Percentiles rank a stretch among this genome's conserved stretches.
Evolutionary conservation across 306 rosid genomes (phyloP).

Genomic region (Prunus mongolica): DNA sequence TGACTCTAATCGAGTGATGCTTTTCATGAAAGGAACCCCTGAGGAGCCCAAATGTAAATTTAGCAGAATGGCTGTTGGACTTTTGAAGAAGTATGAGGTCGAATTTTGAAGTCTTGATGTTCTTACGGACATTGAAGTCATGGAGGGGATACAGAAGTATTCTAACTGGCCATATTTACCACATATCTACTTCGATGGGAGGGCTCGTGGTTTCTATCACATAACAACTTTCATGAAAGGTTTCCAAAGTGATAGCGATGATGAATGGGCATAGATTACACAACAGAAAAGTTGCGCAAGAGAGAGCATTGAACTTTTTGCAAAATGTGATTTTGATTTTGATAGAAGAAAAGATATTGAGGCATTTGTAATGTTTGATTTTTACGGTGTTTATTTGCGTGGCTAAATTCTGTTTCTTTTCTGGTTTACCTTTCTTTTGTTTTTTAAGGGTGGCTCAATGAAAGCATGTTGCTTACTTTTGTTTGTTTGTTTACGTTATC

Average conservation of each 20-base stretch:
- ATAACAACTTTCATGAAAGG: too few species aligned
- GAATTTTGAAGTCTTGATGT: conserved; percentile 79
- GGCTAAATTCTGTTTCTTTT: too few species aligned
- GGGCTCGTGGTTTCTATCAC: too few species aligned
- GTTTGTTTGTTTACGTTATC: not conserved
- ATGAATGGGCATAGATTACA: too few species aligned
- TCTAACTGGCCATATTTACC: conserved; percentile 96
- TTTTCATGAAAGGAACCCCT: conserved; percentile 94
- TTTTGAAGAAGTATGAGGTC: conserved; percentile 71
- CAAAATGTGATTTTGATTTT: not conserved
- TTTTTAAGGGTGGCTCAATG: too few species aligned
- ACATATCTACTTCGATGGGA: conserved; percentile 84
- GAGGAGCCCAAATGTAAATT: conserved; percentile 84
- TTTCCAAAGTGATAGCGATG: too few species aligned
- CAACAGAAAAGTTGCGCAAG: not conserved
- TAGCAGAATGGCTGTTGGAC: conserved; percentile 68
- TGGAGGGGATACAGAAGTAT: conserved; percentile 74
- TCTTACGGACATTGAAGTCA: conserved; percentile 64
- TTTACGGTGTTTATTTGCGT: too few species aligned
- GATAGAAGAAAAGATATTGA: not conserved
- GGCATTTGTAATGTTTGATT: too few species aligned
- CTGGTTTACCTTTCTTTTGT: too few species aligned
- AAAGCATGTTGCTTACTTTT: not conserved
- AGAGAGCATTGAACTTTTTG: not conserved
- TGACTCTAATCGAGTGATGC: conserved; percentile 54